Conservation (phyloP, 2,329 filamentous ascomycete species). For the Aspergillus transmontanensis region DNA sequence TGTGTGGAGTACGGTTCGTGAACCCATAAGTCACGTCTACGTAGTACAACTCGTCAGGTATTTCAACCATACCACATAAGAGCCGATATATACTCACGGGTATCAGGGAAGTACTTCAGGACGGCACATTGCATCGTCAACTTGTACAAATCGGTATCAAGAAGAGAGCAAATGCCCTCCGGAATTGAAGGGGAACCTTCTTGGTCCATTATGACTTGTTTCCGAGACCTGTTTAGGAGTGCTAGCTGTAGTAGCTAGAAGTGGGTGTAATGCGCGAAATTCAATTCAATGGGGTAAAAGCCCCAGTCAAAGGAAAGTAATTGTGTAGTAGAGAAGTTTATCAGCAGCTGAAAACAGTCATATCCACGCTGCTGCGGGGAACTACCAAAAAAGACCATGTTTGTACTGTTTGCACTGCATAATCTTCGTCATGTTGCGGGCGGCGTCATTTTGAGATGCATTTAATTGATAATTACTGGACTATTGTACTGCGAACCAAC, state of each 20-base stretch:
- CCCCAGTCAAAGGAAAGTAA: background rate
- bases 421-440: background rate
- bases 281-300: background rate
- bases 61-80: background rate
- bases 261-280: no score
- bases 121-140: conserved; percentile 98
- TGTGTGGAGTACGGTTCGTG: conserved; percentile 92
- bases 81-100: conserved; percentile 39
- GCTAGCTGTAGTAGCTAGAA: background rate
- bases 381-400: conserved; percentile 13
- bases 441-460: conserved; percentile 5
- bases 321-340: background rate
- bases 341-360: conserved; percentile 7
- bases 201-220: conserved; percentile 29
- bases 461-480: background rate
- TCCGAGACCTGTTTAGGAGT: background rate
- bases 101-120: conserved; percentile 83
- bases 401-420: conserved; percentile 25
- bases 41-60: conserved; percentile 9
- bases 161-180: conserved; percentile 78
- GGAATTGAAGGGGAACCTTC: conserved; percentile 38
- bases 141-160: conserved; percentile 90
- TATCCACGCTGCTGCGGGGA: conserved; percentile 3
- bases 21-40: conserved; percentile 83
- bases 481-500: background rate